phyloP scores from a whole-genome alignment of 78 protist species.

The Fonticula alba region DNA sequence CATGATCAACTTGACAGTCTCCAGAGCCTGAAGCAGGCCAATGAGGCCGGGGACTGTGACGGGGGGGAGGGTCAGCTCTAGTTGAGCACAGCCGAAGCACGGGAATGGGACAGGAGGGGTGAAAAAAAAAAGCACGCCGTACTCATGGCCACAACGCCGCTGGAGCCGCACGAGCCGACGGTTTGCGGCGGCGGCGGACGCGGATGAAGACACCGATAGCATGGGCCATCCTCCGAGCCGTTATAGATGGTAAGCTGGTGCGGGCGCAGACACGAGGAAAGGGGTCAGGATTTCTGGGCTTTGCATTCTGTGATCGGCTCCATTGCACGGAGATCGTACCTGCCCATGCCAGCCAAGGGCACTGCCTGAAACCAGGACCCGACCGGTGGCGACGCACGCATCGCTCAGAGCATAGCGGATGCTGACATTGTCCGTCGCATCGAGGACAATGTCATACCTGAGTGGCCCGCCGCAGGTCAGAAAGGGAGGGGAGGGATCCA shows the following conservation, averaged over 20 bases:
- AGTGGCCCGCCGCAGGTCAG: too few species aligned
- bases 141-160: slow-evolving; percentile 60
- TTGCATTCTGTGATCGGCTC: not conserved
- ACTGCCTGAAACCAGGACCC: slow-evolving; percentile 62
- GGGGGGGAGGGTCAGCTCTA: too few species aligned
- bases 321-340: slow-evolving; percentile 23
- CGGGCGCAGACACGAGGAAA: not conserved
- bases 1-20: slow-evolving; percentile 33
- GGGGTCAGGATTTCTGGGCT: not conserved
- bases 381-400: slow-evolving; percentile 32
- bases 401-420: slow-evolving; percentile 46
- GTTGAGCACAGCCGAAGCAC: not conserved
- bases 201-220: slow-evolving; percentile 74
- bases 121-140: not conserved
- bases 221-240: slow-evolving; percentile 37
- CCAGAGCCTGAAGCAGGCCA: slow-evolving; percentile 68
- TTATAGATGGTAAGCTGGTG: slow-evolving; percentile 7
- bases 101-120: not conserved
- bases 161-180: slow-evolving; percentile 52
- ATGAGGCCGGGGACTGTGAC: slow-evolving; percentile 46
- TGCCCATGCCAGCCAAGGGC: slow-evolving; percentile 71
- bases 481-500: too few species aligned
- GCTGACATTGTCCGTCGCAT: slow-evolving; percentile 55
- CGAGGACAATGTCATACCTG: slow-evolving; percentile 37
- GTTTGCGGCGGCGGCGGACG: slow-evolving; percentile 54